These are phyloP conservation scores for Fonsecaea pugnacius DNA, from an alignment of 2,329 filamentous ascomycete species.

Conservation along the genomic window DNA sequence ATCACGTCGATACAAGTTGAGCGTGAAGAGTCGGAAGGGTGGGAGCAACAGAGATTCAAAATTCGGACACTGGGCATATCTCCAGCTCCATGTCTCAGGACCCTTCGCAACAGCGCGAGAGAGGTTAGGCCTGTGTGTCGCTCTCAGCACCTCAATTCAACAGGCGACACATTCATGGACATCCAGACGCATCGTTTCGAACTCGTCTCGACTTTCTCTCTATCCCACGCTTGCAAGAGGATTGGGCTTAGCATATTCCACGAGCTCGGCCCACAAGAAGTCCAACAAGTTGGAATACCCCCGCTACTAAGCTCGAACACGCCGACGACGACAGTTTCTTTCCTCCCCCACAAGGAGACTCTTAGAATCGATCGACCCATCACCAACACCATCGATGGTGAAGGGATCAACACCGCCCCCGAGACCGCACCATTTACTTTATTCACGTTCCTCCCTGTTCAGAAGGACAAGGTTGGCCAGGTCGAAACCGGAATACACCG, in stretches of 20 bases:
- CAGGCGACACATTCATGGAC: conserved; percentile 24
- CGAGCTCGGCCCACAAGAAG: conserved; percentile 18
- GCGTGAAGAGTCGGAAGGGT: neutral
- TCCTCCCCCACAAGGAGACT: conserved; percentile 46
- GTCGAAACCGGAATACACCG: neutral
- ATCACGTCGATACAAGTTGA: conserved; percentile 51
- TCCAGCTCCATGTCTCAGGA: neutral
- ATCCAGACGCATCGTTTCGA: conserved; percentile 15
- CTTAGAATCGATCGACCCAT: conserved; percentile 47
- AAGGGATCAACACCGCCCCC: conserved; percentile 43
- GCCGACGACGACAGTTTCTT: conserved; percentile 47
- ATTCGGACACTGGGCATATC: conserved; percentile 50
- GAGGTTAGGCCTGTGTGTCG: conserved; percentile 31
- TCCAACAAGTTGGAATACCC: neutral
- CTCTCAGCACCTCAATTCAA: conserved; percentile 36
- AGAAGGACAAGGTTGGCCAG: conserved; percentile 21
- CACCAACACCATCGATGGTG: conserved; percentile 27
- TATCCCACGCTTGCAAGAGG: neutral
- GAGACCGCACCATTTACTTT: conserved; percentile 54
- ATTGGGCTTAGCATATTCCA: conserved; percentile 42
- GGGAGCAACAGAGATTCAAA: conserved; percentile 40
- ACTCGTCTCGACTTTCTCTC: neutral
- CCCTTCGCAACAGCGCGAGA: neutral
- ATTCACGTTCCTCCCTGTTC: conserved; percentile 42
- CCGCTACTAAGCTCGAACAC: neutral